A percentile compares a stretch with the other conserved stretches of the same genome.
Evolutionary conservation across 345 rosid species (phyloP).

Genomic region (Citropsis articulata): DNA sequence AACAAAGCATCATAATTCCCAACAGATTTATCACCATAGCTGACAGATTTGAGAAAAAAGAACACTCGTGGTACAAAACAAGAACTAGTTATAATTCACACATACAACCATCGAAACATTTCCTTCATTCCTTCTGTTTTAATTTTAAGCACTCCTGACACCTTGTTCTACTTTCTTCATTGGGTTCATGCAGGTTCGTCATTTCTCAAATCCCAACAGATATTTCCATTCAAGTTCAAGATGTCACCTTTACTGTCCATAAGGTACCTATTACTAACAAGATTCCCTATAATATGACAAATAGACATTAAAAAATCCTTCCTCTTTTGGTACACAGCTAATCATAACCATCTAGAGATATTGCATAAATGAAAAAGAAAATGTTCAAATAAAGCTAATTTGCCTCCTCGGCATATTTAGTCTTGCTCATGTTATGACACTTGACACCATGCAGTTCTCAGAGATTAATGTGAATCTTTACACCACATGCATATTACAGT

Average conservation of each 20-base stretch:
- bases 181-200: slow-evolving; percentile 53
- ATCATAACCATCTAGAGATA: neutral
- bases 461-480: neutral
- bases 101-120: neutral
- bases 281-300: neutral
- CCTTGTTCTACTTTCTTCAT: neutral
- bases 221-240: slow-evolving; percentile 60
- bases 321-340: neutral
- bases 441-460: neutral
- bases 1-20: slow-evolving; percentile 52
- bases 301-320: neutral
- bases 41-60: slow-evolving; percentile 45
- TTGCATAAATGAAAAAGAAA: neutral
- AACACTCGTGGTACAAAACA: slow-evolving; percentile 53
- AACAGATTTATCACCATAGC: slow-evolving; percentile 36
- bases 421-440: neutral
- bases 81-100: neutral
- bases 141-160: neutral
- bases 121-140: neutral
- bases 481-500: neutral
- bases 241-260: slow-evolving; percentile 63
- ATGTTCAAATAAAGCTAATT: neutral
- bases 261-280: slow-evolving; percentile 43
- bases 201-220: slow-evolving; percentile 64
- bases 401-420: neutral